A percentile compares a stretch with the other conserved stretches of the same genome.
Conservation (phyloP, 768 basidiomycete genomes). For the Collybia sordida region DNA sequence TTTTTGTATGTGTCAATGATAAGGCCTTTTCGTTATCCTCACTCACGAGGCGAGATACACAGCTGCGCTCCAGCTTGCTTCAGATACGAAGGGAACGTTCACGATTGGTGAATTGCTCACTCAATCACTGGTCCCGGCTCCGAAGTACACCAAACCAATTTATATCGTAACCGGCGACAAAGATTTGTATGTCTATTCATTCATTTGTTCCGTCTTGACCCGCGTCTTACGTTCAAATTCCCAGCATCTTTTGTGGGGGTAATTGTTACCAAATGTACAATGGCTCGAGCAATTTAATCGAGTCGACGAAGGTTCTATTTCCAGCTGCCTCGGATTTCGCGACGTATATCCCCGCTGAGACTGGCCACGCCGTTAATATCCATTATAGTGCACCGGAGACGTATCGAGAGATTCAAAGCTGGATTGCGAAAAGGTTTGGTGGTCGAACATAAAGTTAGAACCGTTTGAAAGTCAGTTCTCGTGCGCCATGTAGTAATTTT, state of each 20-base stretch:
- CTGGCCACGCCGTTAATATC: slow-evolving; percentile 17
- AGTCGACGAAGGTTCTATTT: slow-evolving; percentile 6
- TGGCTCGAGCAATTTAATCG: slow-evolving; percentile 7
- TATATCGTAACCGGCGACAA: slow-evolving; percentile 22
- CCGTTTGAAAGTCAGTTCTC: too few relatives aligned
- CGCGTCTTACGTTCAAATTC: neutral
- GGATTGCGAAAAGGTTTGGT: slow-evolving; percentile 9
- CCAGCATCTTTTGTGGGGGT: slow-evolving; percentile 17
- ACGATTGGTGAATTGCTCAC: slow-evolving; percentile 21
- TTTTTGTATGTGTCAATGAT: slow-evolving; percentile 5
- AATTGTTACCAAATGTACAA: slow-evolving; percentile 14
- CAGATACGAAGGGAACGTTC: slow-evolving; percentile 13
- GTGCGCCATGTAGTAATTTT: too few relatives aligned
- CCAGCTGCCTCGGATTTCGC: slow-evolving; percentile 10
- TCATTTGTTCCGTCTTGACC: neutral
- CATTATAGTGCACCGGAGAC: slow-evolving; percentile 12
- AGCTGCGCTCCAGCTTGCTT: slow-evolving; percentile 6
- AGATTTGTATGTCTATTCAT: slow-evolving; percentile 18
- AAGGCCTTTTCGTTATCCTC: neutral
- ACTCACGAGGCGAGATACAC: neutral
- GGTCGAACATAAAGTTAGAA: too few relatives aligned
- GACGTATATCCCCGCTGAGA: slow-evolving; percentile 14
- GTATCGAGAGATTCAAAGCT: slow-evolving; percentile 11
- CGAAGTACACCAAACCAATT: slow-evolving; percentile 17
- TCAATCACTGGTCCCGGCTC: slow-evolving; percentile 5